Percentiles rank a stretch among this genome's conserved stretches.
phyloP scores from a whole-genome alignment of 106 monocot species.

The Phalaenopsis equestris region DNA sequence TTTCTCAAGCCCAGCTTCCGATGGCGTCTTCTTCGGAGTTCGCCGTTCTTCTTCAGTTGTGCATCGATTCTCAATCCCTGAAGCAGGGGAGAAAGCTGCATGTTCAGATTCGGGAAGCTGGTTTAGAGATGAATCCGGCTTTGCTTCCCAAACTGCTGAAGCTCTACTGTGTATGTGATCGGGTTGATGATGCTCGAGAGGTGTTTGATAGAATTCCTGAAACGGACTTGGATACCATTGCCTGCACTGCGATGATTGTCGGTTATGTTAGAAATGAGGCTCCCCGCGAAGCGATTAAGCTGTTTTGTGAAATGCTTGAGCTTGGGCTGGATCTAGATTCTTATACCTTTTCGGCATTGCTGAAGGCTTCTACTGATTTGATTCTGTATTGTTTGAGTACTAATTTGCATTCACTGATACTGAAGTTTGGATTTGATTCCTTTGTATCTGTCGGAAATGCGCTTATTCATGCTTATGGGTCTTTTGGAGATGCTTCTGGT shows the following conservation, averaged over 20 bases:
- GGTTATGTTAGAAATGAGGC: constrained; percentile 14
- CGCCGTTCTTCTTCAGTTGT: constrained; percentile 23
- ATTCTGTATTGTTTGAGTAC: neutral
- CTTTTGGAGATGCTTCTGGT: constrained; percentile 5
- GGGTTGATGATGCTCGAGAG: constrained; percentile 10
- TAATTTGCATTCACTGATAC: constrained; percentile 27
- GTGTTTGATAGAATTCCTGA: constrained; percentile 33
- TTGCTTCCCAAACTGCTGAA: constrained; percentile 37
- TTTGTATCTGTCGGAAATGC: constrained; percentile 36
- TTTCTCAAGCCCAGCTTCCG: neutral
- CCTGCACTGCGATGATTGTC: constrained; percentile 29
- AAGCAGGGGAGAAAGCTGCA: constrained; percentile 26
- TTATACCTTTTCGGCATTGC: constrained; percentile 22
- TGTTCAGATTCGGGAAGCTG: constrained; percentile 22
- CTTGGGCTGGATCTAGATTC: constrained; percentile 22
- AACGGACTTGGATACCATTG: constrained; percentile 15
- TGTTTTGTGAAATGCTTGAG: constrained; percentile 28
- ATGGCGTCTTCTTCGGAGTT: constrained; percentile 20
- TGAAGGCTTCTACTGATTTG: constrained; percentile 28
- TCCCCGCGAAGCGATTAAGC: neutral
- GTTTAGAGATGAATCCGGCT: constrained; percentile 32
- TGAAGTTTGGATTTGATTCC: constrained; percentile 12
- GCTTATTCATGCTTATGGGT: constrained; percentile 39
- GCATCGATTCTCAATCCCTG: constrained; percentile 31
- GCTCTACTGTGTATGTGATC: constrained; percentile 24